Evolutionary conservation across 805 yeast genomes (phyloP), one percentile per base, ranked within the genome.

Genomic region (Kuraishia piskuri): DNA sequence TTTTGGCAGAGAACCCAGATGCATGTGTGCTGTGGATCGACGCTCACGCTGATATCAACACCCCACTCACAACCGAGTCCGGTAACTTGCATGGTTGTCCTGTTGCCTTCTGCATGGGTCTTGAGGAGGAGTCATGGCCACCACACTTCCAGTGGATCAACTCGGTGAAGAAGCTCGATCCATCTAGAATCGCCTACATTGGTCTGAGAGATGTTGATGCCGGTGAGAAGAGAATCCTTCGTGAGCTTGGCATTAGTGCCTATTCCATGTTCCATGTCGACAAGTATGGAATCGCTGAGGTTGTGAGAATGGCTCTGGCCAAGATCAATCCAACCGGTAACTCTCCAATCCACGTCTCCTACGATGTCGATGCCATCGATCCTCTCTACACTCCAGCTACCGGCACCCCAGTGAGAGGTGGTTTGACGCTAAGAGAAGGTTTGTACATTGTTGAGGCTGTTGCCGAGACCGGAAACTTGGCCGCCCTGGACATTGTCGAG

Each of bases 71-170:
- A 8, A 84, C 97, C 1, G 86, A 79, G 25, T 82, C 92, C 7
- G 98, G 98, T 46, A 94, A 92, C 68, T 75, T 92, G 61, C 99
- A 92, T 68, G 99, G 99, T 5, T 91, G 97, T 68, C 99, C 99
- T 1, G 90, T 92, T 37, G 82, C 96, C 2, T 94, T 94, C 66
- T 74, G 92, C 54, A 75, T 90, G 80, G 97, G 97, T 2, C 73
- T 91, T 52, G 89, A 87, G 59, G 68, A 71, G 52, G 83, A 79
- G 44, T 66, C 77, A 20, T 83, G 80, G 70, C 95, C 96, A 50
- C 82, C 83, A 26, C 83, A 86, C 50, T 85, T 90, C 59, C 68
- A 74, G 53, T 92, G 99, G 99, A 56, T 70, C 53, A 58, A 62
- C 26, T 25, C 46, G 14, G 83, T 90, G 6, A 86, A 89, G 37